phyloP scores from a whole-genome alignment of 1,284 basidiomycete genomes.

The Ceratobasidium theobromae region DNA sequence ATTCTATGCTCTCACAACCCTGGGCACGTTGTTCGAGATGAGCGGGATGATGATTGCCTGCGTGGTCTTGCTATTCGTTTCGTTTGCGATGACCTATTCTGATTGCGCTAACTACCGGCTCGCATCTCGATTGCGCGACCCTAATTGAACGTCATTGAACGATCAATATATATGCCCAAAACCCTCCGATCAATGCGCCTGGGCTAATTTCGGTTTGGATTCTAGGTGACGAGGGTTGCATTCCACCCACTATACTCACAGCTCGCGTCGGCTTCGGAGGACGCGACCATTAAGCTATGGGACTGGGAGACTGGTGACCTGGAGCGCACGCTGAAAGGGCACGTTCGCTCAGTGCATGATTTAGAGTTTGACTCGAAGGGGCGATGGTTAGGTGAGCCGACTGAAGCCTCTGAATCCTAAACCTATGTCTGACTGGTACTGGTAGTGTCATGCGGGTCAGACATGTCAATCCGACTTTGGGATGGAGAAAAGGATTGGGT shows the following conservation, averaged over 20 bases:
- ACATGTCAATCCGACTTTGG: conserved; percentile 91
- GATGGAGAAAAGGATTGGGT: conserved; percentile 87
- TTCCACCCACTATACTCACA: conserved; percentile 88
- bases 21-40: background rate
- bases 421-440: conserved; percentile 30
- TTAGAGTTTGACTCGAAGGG: conserved; percentile 88
- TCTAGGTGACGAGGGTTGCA: conserved; percentile 64
- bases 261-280: conserved; percentile 83
- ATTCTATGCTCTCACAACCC: background rate
- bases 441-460: conserved; percentile 83
- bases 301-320: conserved; percentile 95
- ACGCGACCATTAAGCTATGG: conserved; percentile 89
- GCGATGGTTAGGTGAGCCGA: conserved; percentile 66
- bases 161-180: background rate
- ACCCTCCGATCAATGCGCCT: background rate
- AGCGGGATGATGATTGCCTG: conserved; percentile 19
- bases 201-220: conserved; percentile 24
- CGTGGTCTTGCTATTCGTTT: conserved; percentile 25
- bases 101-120: conserved; percentile 16
- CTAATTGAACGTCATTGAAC: conserved; percentile 6
- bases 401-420: background rate
- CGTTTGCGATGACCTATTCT: background rate
- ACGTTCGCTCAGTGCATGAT: conserved; percentile 86
- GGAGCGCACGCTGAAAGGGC: conserved; percentile 87
- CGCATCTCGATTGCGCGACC: conserved; percentile 12